These are phyloP conservation scores for Halophytophthora polymorphica DNA, from an alignment of 352 stramenopile species.

Conservation along the genomic window DNA sequence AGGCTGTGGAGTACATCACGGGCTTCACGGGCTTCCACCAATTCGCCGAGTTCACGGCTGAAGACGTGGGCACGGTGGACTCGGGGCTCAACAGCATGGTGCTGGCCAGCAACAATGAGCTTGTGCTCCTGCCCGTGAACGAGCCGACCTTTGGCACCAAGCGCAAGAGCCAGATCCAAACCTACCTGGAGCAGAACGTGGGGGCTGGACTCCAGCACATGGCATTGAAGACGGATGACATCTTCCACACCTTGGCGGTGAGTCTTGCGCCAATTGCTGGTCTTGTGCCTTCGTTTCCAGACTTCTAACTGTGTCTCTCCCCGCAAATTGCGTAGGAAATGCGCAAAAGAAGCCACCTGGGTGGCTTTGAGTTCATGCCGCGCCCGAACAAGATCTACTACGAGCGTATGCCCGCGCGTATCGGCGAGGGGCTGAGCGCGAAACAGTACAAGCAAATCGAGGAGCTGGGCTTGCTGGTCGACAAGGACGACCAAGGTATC, in stretches of 20 bases:
- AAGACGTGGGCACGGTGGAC: constrained; percentile 94
- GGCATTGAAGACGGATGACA: constrained; percentile 95
- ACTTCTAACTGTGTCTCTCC: constrained; percentile 3
- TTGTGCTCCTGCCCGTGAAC: constrained; percentile 94
- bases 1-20: constrained; percentile 83
- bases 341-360: constrained; percentile 64
- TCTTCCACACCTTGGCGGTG: constrained; percentile 89
- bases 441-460: constrained; percentile 91
- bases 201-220: constrained; percentile 95
- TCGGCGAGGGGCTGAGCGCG: constrained; percentile 73
- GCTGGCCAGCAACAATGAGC: constrained; percentile 90
- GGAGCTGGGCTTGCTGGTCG: constrained; percentile 91
- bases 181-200: constrained; percentile 95
- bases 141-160: constrained; percentile 93
- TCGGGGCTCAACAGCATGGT: constrained; percentile 95
- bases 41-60: constrained; percentile 94
- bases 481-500: constrained; percentile 94
- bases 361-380: constrained; percentile 87
- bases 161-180: constrained; percentile 95
- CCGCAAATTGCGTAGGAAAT: constrained; percentile 39
- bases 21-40: constrained; percentile 86
- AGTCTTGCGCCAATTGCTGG: background rate
- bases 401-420: constrained; percentile 75
- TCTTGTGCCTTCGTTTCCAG: constrained; percentile 2
- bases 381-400: constrained; percentile 90